Percentiles rank a stretch among this genome's conserved stretches.
Evolutionary conservation across 2,329 filamentous ascomycete species (phyloP).

Genomic region (Drechslera avenae): DNA sequence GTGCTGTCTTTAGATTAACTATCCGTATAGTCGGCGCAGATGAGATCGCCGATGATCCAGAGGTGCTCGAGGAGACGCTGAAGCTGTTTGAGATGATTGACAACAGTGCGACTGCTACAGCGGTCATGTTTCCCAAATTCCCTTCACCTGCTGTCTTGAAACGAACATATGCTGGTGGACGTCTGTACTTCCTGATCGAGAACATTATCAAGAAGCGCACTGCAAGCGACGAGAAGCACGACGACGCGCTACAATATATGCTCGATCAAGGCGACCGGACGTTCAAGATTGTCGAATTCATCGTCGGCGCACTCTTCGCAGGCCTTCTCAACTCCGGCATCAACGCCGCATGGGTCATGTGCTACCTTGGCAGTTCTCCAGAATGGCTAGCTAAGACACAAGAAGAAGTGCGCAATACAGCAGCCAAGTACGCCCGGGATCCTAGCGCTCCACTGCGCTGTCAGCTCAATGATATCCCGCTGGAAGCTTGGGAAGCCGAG

Average conservation of each 20-base stretch:
- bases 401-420: slow-evolving; percentile 55
- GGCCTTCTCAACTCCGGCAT: slow-evolving; percentile 64
- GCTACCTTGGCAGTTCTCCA: slow-evolving; percentile 42
- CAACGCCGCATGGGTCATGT: slow-evolving; percentile 56
- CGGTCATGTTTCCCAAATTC: slow-evolving; percentile 61
- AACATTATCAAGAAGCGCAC: slow-evolving; percentile 55
- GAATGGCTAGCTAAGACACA: slow-evolving; percentile 54
- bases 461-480: slow-evolving; percentile 51
- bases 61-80: slow-evolving; percentile 52
- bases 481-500: slow-evolving; percentile 62
- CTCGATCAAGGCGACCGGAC: slow-evolving; percentile 59
- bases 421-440: slow-evolving; percentile 52
- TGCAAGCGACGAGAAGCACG: slow-evolving; percentile 48
- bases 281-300: slow-evolving; percentile 54
- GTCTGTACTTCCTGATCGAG: slow-evolving; percentile 57
- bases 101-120: slow-evolving; percentile 48
- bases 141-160: slow-evolving; percentile 53
- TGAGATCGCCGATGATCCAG: slow-evolving; percentile 58
- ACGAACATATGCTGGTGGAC: slow-evolving; percentile 53
- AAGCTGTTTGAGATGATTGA: slow-evolving; percentile 57
- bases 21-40: slow-evolving; percentile 61
- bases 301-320: slow-evolving; percentile 61
- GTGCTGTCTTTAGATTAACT: slow-evolving; percentile 61
- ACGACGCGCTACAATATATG: slow-evolving; percentile 60
- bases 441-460: slow-evolving; percentile 41